Percentiles rank a stretch among this genome's conserved stretches.
Conservation (phyloP, 352 stramenopile genomes). For the Phytophthora gonapodyides region DNA sequence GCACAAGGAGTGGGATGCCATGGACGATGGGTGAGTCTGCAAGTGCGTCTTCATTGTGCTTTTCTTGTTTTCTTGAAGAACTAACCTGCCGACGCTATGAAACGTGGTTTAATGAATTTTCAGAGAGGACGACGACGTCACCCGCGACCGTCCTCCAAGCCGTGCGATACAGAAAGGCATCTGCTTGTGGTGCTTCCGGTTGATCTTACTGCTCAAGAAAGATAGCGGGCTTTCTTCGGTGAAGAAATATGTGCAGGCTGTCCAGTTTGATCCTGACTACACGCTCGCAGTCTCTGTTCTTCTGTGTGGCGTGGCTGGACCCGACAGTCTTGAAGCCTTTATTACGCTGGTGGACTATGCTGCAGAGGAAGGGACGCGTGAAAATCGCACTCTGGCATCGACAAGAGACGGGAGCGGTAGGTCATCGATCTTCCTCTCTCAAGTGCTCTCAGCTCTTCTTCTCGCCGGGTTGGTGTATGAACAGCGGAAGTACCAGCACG, state of each 20-base stretch:
- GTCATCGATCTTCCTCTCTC: slow-evolving; percentile 52
- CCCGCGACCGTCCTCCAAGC: slow-evolving; percentile 33
- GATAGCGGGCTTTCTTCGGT: slow-evolving; percentile 68
- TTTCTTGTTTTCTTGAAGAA: slow-evolving; percentile 3
- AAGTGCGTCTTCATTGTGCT: background rate
- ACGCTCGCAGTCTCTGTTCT: slow-evolving; percentile 62
- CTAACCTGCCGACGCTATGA: slow-evolving; percentile 9
- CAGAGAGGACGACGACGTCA: slow-evolving; percentile 34
- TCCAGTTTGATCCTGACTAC: slow-evolving; percentile 72
- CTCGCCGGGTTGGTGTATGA: slow-evolving; percentile 62
- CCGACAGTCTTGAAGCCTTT: slow-evolving; percentile 62
- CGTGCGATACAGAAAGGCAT: slow-evolving; percentile 41
- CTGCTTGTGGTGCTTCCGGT: slow-evolving; percentile 71
- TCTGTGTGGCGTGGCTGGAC: slow-evolving; percentile 59
- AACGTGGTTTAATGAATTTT: slow-evolving; percentile 10
- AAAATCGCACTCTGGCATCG: slow-evolving; percentile 27
- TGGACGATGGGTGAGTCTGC: slow-evolving; percentile 47
- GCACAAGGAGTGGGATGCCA: slow-evolving; percentile 38
- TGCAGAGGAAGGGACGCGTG: slow-evolving; percentile 45
- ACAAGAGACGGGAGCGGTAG: slow-evolving; percentile 34
- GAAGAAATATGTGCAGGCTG: slow-evolving; percentile 41
- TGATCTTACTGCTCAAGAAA: slow-evolving; percentile 81
- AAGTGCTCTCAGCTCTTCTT: slow-evolving; percentile 51
- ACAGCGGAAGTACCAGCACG: slow-evolving; percentile 49
- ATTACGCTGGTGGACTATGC: slow-evolving; percentile 58